Base-by-base conservation (phyloP, 495 filamentous ascomycete genomes). In the Podospora fimiseda region DNA sequence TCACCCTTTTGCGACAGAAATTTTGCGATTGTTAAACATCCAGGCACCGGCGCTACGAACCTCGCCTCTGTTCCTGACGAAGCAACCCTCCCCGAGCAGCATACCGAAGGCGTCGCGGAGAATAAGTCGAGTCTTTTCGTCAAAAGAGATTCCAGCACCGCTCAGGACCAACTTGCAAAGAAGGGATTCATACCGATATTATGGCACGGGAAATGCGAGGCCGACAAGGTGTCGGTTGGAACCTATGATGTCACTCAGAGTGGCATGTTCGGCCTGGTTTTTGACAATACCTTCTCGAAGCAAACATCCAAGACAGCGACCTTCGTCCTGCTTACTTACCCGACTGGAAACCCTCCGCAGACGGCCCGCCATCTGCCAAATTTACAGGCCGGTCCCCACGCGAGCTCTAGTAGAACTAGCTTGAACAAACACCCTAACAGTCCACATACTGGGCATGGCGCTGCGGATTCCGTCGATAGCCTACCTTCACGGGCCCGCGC, bases 201-300 rank as follows among this genome's bases (percentile, higher is more conserved):
- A 63, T 97, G 93, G 93, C 70, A 85, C 56, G 93, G 93, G 14
- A 94, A 90, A 70, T 96, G 90, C 70, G 91, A 97, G 67, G 89
- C 93, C 22, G 92, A 97, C 72, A 92, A 89, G 72, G 90, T 95
- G n/a, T 84, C 89, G 9, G 86, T 90, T 65, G 93, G 93, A 0
- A 93, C 86, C 14, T 89, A 89, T 67, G 83, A 94, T 64, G 89
- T 96, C 14, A 79, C 77, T 13, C 82, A 88, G 48, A 88, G 87
- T 2, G 93, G 91, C 51, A 96, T 96, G 82, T 98, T 94, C 68
- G 93, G 89, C 24, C 76, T 98, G 50, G 88, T 97, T 21, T 96
- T 98, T 64, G 93, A 98, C 78, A 98, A 98, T 64, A 98, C 94
- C 27, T 97, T 97, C 67, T 94, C 91, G 45, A 97, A 96, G 72